These are phyloP conservation scores for Astrephomene gubernaculifera DNA, from an alignment of 139 green algal species.

Conservation along the genomic window DNA sequence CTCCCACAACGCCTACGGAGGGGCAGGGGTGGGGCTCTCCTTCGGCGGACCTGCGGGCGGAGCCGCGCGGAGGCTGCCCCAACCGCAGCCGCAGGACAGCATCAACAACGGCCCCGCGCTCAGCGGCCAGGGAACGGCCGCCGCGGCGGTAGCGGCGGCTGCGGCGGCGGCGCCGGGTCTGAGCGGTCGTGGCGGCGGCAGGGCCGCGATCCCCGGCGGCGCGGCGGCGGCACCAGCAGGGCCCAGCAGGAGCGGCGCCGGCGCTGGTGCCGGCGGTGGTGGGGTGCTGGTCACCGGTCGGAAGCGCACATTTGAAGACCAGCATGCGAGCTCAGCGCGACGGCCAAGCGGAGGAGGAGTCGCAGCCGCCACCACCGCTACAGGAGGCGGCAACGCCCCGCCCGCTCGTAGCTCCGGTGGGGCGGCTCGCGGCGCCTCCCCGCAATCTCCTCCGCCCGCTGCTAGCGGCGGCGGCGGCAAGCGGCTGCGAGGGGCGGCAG, in stretches of 20 bases:
- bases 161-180: neutral
- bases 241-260: neutral
- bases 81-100: slow-evolving; percentile 14
- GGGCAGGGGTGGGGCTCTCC: no score
- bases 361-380: neutral
- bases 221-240: neutral
- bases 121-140: neutral
- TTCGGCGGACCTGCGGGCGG: no score
- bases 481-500: neutral
- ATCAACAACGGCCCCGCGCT: slow-evolving; percentile 5
- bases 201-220: neutral
- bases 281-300: neutral
- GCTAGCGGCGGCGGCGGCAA: slow-evolving; percentile 36
- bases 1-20: slow-evolving; percentile 25
- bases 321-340: slow-evolving; percentile 20
- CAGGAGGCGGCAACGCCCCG: neutral
- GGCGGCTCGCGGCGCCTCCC: neutral
- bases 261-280: neutral
- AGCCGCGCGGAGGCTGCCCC: neutral
- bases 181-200: neutral
- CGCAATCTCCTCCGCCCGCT: neutral
- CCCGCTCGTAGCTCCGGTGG: no score
- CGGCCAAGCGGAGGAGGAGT: neutral
- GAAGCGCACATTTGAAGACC: neutral
- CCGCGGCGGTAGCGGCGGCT: neutral